Percentiles rank a stretch among this genome's conserved stretches.
Conservation (phyloP, 805 yeast species). For the Saccharomyces eubayanus region DNA sequence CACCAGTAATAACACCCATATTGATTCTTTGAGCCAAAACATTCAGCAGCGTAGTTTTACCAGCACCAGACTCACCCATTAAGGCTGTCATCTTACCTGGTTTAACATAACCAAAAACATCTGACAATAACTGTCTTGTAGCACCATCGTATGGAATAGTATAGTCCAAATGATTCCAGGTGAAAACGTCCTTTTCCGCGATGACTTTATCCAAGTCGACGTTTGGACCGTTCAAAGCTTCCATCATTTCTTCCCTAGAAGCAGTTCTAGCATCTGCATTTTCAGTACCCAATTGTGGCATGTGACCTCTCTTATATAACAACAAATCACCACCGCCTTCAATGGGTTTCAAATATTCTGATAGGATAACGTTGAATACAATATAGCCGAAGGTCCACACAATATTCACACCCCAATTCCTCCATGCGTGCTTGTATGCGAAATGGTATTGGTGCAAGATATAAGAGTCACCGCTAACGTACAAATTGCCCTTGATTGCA, state of each 20-base stretch:
- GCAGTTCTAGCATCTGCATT: slow-evolving; percentile 33
- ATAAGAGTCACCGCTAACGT: slow-evolving; percentile 47
- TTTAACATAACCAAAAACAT: slow-evolving; percentile 63
- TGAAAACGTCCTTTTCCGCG: slow-evolving; percentile 47
- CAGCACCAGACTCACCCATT: slow-evolving; percentile 86
- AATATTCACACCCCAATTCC: slow-evolving; percentile 50
- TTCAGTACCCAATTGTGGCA: slow-evolving; percentile 31
- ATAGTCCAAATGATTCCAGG: slow-evolving; percentile 65
- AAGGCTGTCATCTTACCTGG: slow-evolving; percentile 77
- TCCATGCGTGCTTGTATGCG: slow-evolving; percentile 44
- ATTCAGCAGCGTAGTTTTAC: slow-evolving; percentile 70
- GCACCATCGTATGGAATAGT: slow-evolving; percentile 55
- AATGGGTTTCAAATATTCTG: slow-evolving; percentile 33
- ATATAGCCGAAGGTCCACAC: slow-evolving; percentile 38
- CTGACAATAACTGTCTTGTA: slow-evolving; percentile 45
- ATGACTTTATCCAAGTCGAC: slow-evolving; percentile 28
- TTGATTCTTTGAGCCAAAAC: slow-evolving; percentile 64
- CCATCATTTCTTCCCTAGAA: slow-evolving; percentile 34
- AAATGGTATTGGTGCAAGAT: slow-evolving; percentile 35
- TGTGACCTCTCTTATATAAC: slow-evolving; percentile 39
- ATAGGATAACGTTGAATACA: slow-evolving; percentile 29
- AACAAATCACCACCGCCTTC: slow-evolving; percentile 36
- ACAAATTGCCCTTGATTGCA: slow-evolving; percentile 36
- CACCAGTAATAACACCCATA: slow-evolving; percentile 64
- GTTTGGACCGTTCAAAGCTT: slow-evolving; percentile 27